Evolutionary conservation across 2,329 filamentous ascomycete species (phyloP), one percentile per base, ranked within the genome.

Genomic region (Lecanicillium sp.): DNA sequence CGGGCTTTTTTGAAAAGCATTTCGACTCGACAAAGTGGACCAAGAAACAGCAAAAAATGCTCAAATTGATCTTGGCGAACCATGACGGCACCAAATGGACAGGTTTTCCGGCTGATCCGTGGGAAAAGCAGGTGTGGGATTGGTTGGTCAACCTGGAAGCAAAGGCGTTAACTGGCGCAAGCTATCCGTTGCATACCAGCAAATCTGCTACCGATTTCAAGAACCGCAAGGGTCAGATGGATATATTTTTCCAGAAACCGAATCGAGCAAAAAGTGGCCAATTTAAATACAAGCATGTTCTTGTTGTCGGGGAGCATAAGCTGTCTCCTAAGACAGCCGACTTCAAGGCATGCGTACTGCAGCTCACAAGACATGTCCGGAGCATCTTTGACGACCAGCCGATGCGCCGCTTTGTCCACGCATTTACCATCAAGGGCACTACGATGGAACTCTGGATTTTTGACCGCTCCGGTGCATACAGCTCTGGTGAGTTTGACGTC

Each of bases 271-370:
- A 15, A 9, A 37, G 38, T 7, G 22, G 14, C 19, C 29, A 9
- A 6, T 45, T 48, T 19, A 9, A 33, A 30, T 47, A 51, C 14
- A 49, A 50, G 18, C 9, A 51, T 19, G 43, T 50, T 22, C 45
- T 51, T 19, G 45, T 48, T 4, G 43, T 45, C 27, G 47, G 45
- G 12, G 42, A 49, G 37, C 46, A 48, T 17, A 51, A 49, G 41
- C 42, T 42, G 36, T 45, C 43, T 1, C 29, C 47, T 20, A 19
- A 43, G 7, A 43, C 12, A 2, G 16, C 37, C 34, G 32, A 17
- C 18, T 51, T 51, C 16, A 50, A 49, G 39, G 37, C 35, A 7
- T 17, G 19, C 30, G 14, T 52, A 15, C 41, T 50, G 19, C 46
- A 50, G 19, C 38, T 52, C 11, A 33, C 43, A n/a, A 37, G 45